Evolutionary conservation across 2,329 filamentous ascomycete genomes (phyloP).

Genomic region (Aureobasidium pullulans): DNA sequence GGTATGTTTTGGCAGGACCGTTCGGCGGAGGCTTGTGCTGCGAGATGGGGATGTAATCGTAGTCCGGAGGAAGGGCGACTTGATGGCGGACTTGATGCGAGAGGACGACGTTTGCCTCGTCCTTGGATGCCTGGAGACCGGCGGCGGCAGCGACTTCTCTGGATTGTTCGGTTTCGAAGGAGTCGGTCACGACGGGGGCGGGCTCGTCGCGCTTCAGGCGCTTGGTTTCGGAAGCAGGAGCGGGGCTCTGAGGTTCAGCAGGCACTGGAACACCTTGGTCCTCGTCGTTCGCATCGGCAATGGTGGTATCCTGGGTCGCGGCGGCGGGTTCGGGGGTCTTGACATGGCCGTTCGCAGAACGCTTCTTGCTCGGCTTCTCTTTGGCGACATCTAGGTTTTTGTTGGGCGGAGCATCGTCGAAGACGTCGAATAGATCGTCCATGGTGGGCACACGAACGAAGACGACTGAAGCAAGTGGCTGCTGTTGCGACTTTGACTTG

Average conservation of each 20-base stretch:
- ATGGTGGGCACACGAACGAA: conserved; percentile 20
- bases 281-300: not conserved
- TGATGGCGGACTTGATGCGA: conserved; percentile 99
- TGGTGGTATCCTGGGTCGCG: not conserved
- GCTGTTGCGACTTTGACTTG: not conserved
- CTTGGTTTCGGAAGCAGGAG: conserved; percentile 49
- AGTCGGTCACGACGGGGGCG: conserved; percentile 80
- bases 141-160: conserved; percentile 78
- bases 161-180: conserved; percentile 90
- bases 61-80: conserved; percentile 87
- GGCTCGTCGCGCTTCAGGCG: conserved; percentile 60
- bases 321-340: conserved; percentile 41
- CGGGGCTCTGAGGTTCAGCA: conserved; percentile 21
- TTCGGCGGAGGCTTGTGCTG: conserved; percentile 84
- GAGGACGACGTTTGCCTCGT: conserved; percentile 66
- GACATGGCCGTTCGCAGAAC: conserved; percentile 72
- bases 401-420: conserved; percentile 30
- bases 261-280: not conserved
- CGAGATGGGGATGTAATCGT: conserved; percentile 79
- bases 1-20: conserved; percentile 68
- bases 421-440: conserved; percentile 40
- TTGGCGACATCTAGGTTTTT: conserved; percentile 15
- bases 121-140: conserved; percentile 56
- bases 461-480: not conserved
- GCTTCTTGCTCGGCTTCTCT: conserved; percentile 64